Base-by-base conservation (phyloP, 805 yeast species). In the Wickerhamiella domercqiae region DNA sequence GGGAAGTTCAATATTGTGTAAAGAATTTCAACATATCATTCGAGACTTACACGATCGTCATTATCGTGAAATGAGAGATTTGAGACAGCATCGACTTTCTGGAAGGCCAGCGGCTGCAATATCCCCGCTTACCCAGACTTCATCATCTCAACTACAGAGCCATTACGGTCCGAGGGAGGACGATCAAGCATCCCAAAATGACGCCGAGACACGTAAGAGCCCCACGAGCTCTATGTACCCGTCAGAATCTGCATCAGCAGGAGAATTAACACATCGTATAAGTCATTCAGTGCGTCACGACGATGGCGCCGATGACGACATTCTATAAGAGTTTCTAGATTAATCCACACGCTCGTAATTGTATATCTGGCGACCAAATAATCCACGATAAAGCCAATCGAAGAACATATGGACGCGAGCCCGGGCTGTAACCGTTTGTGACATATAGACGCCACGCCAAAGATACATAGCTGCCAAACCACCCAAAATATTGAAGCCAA, bases 391-490 rank as follows among this genome's bases (percentile, higher is more conserved):
- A 45, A 74, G 49, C 80, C 80, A 75, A 52, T 75, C 81, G 68
- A 72, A 68, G 58, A 69, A 69, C 52, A 75, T 55, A 46, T 73
- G 60, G 3, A 71, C 75, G 51, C 81, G 66, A 4, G 76, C 71
- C 54, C 80, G 65, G 49, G 71, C 54, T 41, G 78, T 69, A 29
- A 75, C 80, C 36, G 76, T 67, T 53, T 75, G 78, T 22, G 78
- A 70, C 56, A 74, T 75, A 56, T 75, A 75, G 21, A 72, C 77
- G 35, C 76, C 67, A 61, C 82, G 68, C 82, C 82, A 75, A 38
- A 75, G 56, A 52, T 75, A 75, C 74, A 75, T 71, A n/a, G 80
- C 80, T 29, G 73, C 54, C 36, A 75, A 53, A 2, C 80, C 82
- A 41, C 80, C 78, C 42, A 73, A 71, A 42, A 71, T 66, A 22